A percentile compares a stretch with the other conserved stretches of the same genome.
These are phyloP conservation scores for Xylaria sp. DNA, from an alignment of 2,329 filamentous ascomycete genomes.

Conservation along the genomic window DNA sequence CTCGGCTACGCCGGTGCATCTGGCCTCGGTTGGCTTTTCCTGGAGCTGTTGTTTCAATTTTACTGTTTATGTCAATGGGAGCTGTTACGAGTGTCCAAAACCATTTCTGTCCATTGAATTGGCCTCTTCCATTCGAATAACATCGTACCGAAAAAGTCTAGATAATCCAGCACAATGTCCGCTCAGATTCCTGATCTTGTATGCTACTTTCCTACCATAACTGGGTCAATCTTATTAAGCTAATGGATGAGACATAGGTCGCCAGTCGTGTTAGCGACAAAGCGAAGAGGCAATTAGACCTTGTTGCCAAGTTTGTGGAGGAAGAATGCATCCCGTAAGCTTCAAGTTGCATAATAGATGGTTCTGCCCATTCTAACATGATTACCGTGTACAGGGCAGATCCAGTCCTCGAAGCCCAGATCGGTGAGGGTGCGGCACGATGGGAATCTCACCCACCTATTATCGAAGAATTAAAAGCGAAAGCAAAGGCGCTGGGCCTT, in stretches of 20 bases:
- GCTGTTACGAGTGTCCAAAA: slow-evolving; percentile 8
- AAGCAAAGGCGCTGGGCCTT: slow-evolving; percentile 83
- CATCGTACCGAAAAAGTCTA: slow-evolving; percentile 3
- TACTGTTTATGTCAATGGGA: slow-evolving; percentile 8
- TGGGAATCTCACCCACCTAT: slow-evolving; percentile 84
- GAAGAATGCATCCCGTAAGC: slow-evolving; percentile 87
- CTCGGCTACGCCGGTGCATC: slow-evolving; percentile 25
- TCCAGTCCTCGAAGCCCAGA: slow-evolving; percentile 79
- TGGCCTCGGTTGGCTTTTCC: slow-evolving; percentile 31
- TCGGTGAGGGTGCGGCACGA: slow-evolving; percentile 78
- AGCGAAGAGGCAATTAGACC: slow-evolving; percentile 84
- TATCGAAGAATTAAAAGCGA: slow-evolving; percentile 88
- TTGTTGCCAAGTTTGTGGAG: slow-evolving; percentile 95
- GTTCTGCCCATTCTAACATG: slow-evolving; percentile 36
- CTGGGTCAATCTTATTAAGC: slow-evolving; percentile 16
- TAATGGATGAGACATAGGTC: slow-evolving; percentile 51
- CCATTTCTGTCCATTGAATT: not conserved
- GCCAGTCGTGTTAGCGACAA: slow-evolving; percentile 77
- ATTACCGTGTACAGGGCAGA: slow-evolving; percentile 68
- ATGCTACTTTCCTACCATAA: slow-evolving; percentile 29
- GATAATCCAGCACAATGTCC: slow-evolving; percentile 43
- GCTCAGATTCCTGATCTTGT: slow-evolving; percentile 49
- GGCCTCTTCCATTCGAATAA: not conserved
- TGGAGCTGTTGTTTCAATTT: slow-evolving; percentile 15
- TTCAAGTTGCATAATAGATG: not conserved